Percentiles rank a stretch among this genome's conserved stretches.
phyloP scores from a whole-genome alignment of 2,329 filamentous ascomycete species.

The Diaporthe citri region DNA sequence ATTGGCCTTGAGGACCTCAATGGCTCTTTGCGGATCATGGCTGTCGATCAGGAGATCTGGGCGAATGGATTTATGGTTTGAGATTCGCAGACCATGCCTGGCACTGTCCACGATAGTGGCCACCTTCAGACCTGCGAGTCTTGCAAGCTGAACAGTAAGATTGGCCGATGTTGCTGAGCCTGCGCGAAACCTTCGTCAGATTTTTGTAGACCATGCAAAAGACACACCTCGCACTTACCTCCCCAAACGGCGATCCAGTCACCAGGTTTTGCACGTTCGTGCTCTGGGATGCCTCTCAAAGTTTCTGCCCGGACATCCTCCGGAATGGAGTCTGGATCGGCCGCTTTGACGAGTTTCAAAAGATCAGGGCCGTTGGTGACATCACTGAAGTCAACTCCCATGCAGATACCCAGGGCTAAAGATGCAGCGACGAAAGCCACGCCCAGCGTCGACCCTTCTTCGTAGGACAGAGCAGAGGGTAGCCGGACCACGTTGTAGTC shows the following conservation, averaged over 20 bases:
- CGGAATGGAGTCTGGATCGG: conserved; percentile 64
- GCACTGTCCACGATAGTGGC: conserved; percentile 76
- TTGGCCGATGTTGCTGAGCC: conserved; percentile 78
- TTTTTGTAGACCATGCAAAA: not conserved
- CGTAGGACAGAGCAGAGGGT: conserved; percentile 63
- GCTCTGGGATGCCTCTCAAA: conserved; percentile 63
- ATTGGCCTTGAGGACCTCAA: conserved; percentile 72
- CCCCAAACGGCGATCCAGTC: conserved; percentile 84
- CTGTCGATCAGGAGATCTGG: conserved; percentile 78
- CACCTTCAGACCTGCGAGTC: conserved; percentile 73
- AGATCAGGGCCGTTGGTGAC: conserved; percentile 70
- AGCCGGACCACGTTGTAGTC: conserved; percentile 75
- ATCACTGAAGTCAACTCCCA: conserved; percentile 74
- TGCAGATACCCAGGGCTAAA: conserved; percentile 75
- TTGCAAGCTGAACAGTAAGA: conserved; percentile 75
- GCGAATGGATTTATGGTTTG: conserved; percentile 56
- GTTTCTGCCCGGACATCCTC: conserved; percentile 74
- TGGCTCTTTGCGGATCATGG: conserved; percentile 73
- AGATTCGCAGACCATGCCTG: conserved; percentile 72
- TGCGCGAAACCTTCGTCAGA: conserved; percentile 42
- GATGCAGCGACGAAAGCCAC: conserved; percentile 80
- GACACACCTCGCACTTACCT: conserved; percentile 55
- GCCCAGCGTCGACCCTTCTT: conserved; percentile 73
- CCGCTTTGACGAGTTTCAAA: conserved; percentile 59
- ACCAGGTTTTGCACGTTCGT: conserved; percentile 68